Evolutionary conservation across 805 yeast genomes (phyloP), one percentile per base, ranked within the genome.

Genomic region (Candida methanosorbosa): DNA sequence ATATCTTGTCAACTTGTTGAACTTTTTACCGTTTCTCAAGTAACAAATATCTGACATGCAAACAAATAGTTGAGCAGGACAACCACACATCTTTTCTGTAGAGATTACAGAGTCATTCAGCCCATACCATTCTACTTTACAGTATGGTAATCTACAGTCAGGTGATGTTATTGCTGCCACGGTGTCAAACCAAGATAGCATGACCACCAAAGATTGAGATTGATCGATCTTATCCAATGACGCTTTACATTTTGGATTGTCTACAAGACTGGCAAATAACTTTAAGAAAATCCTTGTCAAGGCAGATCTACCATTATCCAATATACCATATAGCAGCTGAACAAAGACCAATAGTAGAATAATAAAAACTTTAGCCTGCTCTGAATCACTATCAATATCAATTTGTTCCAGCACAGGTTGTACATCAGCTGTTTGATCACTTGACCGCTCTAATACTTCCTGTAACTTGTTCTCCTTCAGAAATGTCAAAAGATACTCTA

Each of bases 401-500:
- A 23, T 17, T 15, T 15, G 17, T 9, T 16, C 14, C 13, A 29
- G 8, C 4, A 21, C 14, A 14, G 18, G 26, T 20, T 22, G 32
- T 9, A 29, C 9, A 29, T 29, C 37, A 18, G 23, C 29, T 19
- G 29, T 36, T n/a, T 33, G 33, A 24, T 34, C 44, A 28, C 23
- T 34, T 11, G 25, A 8, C 13, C 22, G 16, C 21, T 33, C 22
- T 14, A 45, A 36, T 4, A 32, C 35, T 15, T 40, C 42, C 17
- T 38, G 29, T 2, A 46, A 38, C 13, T 39, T 30, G 18, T 43
- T 32, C 2, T 52, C 54, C 30, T 49, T 50, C 12, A 69, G 54
- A 36, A 57, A 64, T 18, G 51, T 54, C 18, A 68, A 60, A 30
- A 69, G 42, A 34, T 67, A 61, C 33, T 65, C 68, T 69, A 70